Evolutionary conservation across 371 early-diverging fungal genomes (phyloP), one percentile per base, ranked within the genome.

Genomic region (Mucor lusitanicus): DNA sequence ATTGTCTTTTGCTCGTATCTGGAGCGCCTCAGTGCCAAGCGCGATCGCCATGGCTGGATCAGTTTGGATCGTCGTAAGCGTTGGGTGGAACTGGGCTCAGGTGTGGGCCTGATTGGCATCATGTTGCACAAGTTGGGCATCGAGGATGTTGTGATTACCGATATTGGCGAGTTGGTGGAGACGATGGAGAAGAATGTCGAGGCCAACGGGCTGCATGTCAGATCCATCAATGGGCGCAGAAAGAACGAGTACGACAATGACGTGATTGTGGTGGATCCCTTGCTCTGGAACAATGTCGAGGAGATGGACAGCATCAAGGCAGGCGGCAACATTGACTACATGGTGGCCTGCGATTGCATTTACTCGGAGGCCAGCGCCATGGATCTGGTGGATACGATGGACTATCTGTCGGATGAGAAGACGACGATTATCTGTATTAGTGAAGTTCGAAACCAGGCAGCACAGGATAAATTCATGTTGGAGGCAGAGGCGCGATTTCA

Each of bases 281-380:
- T 83, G 17, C 68, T 82, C 23, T 85, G 85, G 85, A 74, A 76
- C 15, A 75, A 85, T 44, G 58, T 65, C n/a, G 65, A 74, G 28
- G 77, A 75, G 3, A 81, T 81, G 46, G 50, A 53, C 11, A 73
- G 67, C 60, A 65, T 80, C 28, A 70, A 74, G 33, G 67, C 65
- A 1, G 79, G 76, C 2, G 74, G 74, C 1, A 66, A 68, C n/a
- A 81, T 81, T 67, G 85, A 85, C 61, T 81, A 82, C 59, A 65
- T 85, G 5, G 67, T 85, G 5, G 85, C 85, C 0, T 81, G 82
- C 55, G 85, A 85, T 64, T 85, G 85, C 59, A 83, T 85, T 53
- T 85, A 85, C 60, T 85, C 85, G 11, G 85, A 85, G 62, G 82
- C 84, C 19, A 82, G 83, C 60, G 81, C 82, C 3, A 59, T 78